phyloP scores from a whole-genome alignment of 1,284 basidiomycete species.

The Rhodotorula sp. region DNA sequence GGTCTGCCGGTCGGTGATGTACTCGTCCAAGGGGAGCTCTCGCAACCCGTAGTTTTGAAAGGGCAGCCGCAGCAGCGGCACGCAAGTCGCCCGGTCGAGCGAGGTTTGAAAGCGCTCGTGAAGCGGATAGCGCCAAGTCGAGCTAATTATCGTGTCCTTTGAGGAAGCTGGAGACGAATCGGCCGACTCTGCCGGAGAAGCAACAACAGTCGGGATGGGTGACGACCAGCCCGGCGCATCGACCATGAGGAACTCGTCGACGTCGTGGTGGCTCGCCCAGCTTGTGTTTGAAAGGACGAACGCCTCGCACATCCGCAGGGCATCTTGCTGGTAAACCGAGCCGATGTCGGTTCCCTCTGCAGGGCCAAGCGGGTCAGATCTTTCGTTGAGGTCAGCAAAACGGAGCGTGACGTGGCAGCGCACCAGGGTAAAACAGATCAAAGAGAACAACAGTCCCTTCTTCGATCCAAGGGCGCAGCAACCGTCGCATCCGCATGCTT shows the following conservation, averaged over 20 bases:
- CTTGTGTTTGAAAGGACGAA: conserved; percentile 16
- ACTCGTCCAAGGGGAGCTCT: conserved; percentile 5
- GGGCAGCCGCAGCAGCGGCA: conserved; percentile 28
- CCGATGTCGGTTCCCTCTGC: conserved; percentile 26
- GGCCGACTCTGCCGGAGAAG: background rate
- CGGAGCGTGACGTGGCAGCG: background rate
- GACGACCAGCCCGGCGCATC: conserved; percentile 26
- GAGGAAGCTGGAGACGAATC: too few relatives aligned
- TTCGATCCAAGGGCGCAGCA: conserved; percentile 35
- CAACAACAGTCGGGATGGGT: conserved; percentile 1
- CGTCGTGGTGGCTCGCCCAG: conserved; percentile 37
- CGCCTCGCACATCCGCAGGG: conserved; percentile 30
- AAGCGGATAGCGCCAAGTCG: conserved; percentile 22
- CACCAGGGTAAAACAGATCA: conserved; percentile 24
- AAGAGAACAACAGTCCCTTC: conserved; percentile 29
- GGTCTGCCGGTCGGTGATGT: conserved; percentile 23
- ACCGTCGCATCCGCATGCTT: conserved; percentile 17
- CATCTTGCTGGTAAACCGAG: conserved; percentile 23
- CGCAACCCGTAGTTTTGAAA: conserved; percentile 32
- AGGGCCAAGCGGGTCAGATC: background rate
- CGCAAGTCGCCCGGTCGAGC: conserved; percentile 20
- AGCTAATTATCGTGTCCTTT: too few relatives aligned
- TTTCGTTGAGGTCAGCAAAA: background rate
- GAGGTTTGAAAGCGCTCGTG: conserved; percentile 12
- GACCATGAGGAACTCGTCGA: conserved; percentile 38